Evolutionary conservation across 2,329 filamentous ascomycete genomes (phyloP), one percentile per base, ranked within the genome.

Genomic region (Fonsecaea erecta): DNA sequence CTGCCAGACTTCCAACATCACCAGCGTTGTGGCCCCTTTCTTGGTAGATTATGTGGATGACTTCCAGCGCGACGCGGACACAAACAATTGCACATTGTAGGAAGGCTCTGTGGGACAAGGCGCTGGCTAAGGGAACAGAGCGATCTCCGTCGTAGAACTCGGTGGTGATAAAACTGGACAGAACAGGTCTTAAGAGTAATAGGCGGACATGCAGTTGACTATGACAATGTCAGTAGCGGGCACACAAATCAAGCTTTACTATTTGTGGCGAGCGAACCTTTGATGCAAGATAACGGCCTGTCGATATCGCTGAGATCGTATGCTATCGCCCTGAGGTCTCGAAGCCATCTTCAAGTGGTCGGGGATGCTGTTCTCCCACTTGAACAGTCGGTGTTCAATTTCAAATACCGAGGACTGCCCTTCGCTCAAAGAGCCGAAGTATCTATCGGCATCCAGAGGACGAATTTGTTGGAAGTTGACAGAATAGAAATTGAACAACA

Each of bases 201-300:
- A 77, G 74, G 14, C 75, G 70, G 2, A 76, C 73, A 34, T 77
- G 74, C 1, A 77, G 62, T 43, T 76, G 75, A 21, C 75, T 77
- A 35, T 1, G 12, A 28, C 51, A 48, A n/a, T 40, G 18, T 8
- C 37, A 40, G 16, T 16, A 40, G 37, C n/a, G 16, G 16, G 2
- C n/a, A 18, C 5, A 5, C 37, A n/a, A 3, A 37, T 37, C 35
- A 14, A 14, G 11, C 1, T 16, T 40, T 32, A 16, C 30, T 12
- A 52, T 35, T 37, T n/a, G n/a, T n/a, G 16, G 18, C 16, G 1
- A 18, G 61, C 71, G 8, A 56, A 76, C 75, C 75, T 74, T 32
- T 75, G 74, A 26, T 73, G 68, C 6, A 77, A 57, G 2, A 77
- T 73, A 46, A 76, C 73, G 7, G 72, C 71, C 55, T 77, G 75